Evolutionary conservation across 352 stramenopile genomes (phyloP).

Genomic region (Globisporangium canariense): DNA sequence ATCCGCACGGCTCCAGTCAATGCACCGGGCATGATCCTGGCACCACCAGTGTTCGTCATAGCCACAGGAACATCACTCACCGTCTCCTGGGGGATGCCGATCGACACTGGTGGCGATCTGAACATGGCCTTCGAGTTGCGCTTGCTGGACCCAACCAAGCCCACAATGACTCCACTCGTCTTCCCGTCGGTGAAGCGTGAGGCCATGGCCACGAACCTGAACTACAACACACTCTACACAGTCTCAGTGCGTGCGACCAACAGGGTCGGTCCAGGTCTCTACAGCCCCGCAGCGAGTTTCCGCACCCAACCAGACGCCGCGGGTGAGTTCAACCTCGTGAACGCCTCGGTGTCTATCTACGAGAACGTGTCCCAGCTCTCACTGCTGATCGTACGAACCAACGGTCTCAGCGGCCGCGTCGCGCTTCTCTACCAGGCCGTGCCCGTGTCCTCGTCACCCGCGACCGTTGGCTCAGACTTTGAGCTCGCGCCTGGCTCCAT

Average conservation of each 20-base stretch:
- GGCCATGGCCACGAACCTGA: constrained; percentile 21
- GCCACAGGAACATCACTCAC: constrained; percentile 38
- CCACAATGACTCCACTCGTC: background rate
- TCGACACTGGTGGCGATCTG: constrained; percentile 41
- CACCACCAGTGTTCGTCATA: constrained; percentile 22
- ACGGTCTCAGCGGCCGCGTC: constrained; percentile 44
- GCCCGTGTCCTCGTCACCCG: constrained; percentile 3
- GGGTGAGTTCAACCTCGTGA: constrained; percentile 48
- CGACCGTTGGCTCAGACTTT: constrained; percentile 38
- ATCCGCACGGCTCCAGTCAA: constrained; percentile 36
- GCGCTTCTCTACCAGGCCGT: constrained; percentile 25
- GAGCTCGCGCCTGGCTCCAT: constrained; percentile 17
- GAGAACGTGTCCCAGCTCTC: constrained; percentile 39
- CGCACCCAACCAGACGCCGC: constrained; percentile 47
- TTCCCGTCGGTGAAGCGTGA: constrained; percentile 12
- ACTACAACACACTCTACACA: constrained; percentile 34
- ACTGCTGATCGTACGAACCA: constrained; percentile 33
- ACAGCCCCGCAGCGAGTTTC: constrained; percentile 23
- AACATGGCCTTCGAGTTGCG: constrained; percentile 31
- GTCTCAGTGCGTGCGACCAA: constrained; percentile 39
- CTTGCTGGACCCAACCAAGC: constrained; percentile 11
- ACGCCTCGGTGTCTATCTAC: constrained; percentile 19
- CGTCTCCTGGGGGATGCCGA: constrained; percentile 29
- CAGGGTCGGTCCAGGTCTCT: constrained; percentile 24
- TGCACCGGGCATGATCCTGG: constrained; percentile 27